Evolutionary conservation across 352 stramenopile species (phyloP).

Genomic region (Globisporangium emineosum): DNA sequence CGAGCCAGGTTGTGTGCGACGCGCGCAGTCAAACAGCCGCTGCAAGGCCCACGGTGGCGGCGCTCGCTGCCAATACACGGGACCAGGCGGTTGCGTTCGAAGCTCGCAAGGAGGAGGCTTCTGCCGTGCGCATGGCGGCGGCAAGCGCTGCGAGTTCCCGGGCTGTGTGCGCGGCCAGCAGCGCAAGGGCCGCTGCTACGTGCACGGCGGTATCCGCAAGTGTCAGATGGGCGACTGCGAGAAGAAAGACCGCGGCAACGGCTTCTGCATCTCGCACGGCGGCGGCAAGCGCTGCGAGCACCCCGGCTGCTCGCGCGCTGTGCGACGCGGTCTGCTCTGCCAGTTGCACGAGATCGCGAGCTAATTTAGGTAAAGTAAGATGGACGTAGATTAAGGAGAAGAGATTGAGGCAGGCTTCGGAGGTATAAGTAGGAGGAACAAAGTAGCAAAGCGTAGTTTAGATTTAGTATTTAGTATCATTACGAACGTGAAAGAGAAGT

Average conservation of each 20-base stretch:
- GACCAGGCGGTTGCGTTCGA: constrained; percentile 54
- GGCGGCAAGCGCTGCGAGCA: constrained; percentile 32
- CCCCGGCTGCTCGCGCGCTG: constrained; percentile 25
- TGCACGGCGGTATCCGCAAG: constrained; percentile 80
- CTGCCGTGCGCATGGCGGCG: constrained; percentile 74
- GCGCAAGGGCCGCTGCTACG: constrained; percentile 81
- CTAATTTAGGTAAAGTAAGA: not conserved
- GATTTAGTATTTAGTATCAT: not conserved
- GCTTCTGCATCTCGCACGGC: constrained; percentile 42
- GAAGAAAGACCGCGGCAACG: constrained; percentile 85
- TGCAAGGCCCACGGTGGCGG: constrained; percentile 80
- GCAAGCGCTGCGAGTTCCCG: constrained; percentile 76
- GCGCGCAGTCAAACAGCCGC: constrained; percentile 78
- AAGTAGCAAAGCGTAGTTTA: not conserved
- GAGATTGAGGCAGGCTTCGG: not conserved
- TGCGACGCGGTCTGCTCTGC: constrained; percentile 29
- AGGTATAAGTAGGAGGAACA: not conserved
- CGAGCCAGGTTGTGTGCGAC: constrained; percentile 49
- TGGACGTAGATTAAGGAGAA: not conserved
- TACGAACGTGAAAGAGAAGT: not conserved
- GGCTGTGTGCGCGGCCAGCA: constrained; percentile 72
- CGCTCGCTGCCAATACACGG: constrained; percentile 62
- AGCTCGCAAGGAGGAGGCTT: constrained; percentile 80
- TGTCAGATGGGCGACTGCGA: constrained; percentile 71
- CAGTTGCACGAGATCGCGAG: constrained; percentile 23